A percentile compares a stretch with the other conserved stretches of the same genome.
These are phyloP conservation scores for Candida sanyiensis DNA, from an alignment of 805 yeast species.

Conservation along the genomic window DNA sequence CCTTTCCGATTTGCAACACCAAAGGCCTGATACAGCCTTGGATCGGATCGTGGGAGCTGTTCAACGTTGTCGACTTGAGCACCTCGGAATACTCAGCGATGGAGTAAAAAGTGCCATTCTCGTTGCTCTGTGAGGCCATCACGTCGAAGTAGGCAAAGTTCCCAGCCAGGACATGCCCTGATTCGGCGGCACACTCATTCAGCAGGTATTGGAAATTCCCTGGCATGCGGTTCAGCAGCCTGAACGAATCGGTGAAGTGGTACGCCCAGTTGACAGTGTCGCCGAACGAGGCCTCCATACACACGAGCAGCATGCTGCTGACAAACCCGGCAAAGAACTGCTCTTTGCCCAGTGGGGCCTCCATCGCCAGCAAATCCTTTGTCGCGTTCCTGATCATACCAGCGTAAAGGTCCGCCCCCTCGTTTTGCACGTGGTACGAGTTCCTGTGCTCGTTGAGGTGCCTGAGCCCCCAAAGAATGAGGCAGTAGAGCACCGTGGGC, in stretches of 20 bases:
- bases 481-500: constrained; percentile 37
- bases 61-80: constrained; percentile 4
- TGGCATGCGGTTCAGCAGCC: constrained; percentile 20
- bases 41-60: constrained; percentile 14
- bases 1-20: constrained; percentile 22
- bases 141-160: constrained; percentile 22
- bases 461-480: constrained; percentile 51
- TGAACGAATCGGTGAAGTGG: constrained; percentile 17
- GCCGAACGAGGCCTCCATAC: constrained; percentile 23
- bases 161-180: constrained; percentile 22
- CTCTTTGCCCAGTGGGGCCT: constrained; percentile 16
- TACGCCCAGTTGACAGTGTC: constrained; percentile 21
- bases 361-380: constrained; percentile 21
- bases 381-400: constrained; percentile 5
- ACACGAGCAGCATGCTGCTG: constrained; percentile 18
- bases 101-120: constrained; percentile 26
- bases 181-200: constrained; percentile 9
- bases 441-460: constrained; percentile 10
- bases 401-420: constrained; percentile 14
- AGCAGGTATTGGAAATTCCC: constrained; percentile 15
- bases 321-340: constrained; percentile 17
- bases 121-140: constrained; percentile 24
- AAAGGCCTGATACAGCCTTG: constrained; percentile 26
- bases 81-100: constrained; percentile 17
- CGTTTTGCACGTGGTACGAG: constrained; percentile 13